Base-by-base conservation (phyloP, 495 filamentous ascomycete species). In the Cryomyces minteri region DNA sequence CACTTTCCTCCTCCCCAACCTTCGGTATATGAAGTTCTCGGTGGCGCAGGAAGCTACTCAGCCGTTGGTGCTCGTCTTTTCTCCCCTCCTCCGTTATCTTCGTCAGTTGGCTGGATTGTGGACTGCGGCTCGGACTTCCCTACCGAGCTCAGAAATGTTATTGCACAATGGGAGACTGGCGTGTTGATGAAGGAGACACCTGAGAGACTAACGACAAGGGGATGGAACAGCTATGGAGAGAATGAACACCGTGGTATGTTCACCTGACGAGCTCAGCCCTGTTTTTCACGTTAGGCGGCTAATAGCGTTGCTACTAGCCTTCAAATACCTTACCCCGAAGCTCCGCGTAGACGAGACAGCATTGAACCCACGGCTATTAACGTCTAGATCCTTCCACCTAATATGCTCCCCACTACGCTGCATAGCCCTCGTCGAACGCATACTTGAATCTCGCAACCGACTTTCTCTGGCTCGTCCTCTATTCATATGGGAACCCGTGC, bases 401-500 rank as follows among this genome's bases (percentile, higher is more conserved):
- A 83, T 94, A 52, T 94, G 88, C 67, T 80, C 74, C 7, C 74
- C 90, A 0, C 56, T 58, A 2, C 75, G 90, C n/a, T 92, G 83
- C 57, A 76, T 83, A 4, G 71, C 74, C 29, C 74, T 88, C 30
- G 76, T 84, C 11, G 58, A 72, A 1, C 64, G 70, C 18, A 78
- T 93, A 40, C 56, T 79, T 10, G 52, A 62, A 4, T 63, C 65
- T 18, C 68, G 62, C 4, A 12, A 14, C 2, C 41, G 28, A 12
- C 39, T 30, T 6, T 36, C 32, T 14, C 28, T 8, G 6, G 25
- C 31, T 5, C 68, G 69, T 31, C 86, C 83, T 2, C 58, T 90
- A 9, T 80, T 95, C 58, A 74, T 95, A 36, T 98, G 90, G 90
- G 90, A 98, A 57, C 90, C 90, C 4, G 80, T 94, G 4, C 90